Evolutionary conservation across 225 moss, liverwort and hornwort species (phyloP).

Genomic region (Pleurozium schreberi): DNA sequence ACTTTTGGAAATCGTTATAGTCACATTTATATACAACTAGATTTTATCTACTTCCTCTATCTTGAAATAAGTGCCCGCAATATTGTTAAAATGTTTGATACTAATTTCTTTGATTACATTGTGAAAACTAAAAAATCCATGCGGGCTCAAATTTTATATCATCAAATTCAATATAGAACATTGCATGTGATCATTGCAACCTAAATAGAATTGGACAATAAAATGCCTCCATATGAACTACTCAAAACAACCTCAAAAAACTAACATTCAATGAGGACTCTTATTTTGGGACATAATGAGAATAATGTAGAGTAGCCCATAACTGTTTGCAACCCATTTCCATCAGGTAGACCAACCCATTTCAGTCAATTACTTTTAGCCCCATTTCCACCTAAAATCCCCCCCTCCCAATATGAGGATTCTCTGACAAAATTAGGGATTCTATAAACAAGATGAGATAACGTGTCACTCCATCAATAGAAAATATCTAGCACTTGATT

Average conservation of each 20-base stretch:
- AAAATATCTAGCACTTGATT: too few species aligned
- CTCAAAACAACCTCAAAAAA: background rate
- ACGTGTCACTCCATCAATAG: too few species aligned
- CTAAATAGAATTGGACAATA: too few species aligned
- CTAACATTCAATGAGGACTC: background rate
- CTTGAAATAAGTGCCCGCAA: rapidly evolving
- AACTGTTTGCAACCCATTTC: too few species aligned
- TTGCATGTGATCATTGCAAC: background rate
- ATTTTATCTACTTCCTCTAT: background rate
- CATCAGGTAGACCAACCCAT: too few species aligned
- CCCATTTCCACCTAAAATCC: too few species aligned
- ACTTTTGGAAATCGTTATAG: too few species aligned
- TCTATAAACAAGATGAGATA: too few species aligned
- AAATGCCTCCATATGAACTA: background rate
- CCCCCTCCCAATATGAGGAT: too few species aligned
- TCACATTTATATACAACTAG: background rate
- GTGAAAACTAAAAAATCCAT: background rate
- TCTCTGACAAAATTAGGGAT: too few species aligned
- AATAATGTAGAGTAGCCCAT: too few species aligned
- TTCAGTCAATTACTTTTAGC: too few species aligned
- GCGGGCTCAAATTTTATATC: background rate
- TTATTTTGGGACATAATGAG: background rate
- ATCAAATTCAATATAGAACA: background rate
- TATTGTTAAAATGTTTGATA: background rate
- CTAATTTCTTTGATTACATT: background rate